Evolutionary conservation across 164 flowering plant species (phyloP).

Genomic region (Akebia trifoliata): DNA sequence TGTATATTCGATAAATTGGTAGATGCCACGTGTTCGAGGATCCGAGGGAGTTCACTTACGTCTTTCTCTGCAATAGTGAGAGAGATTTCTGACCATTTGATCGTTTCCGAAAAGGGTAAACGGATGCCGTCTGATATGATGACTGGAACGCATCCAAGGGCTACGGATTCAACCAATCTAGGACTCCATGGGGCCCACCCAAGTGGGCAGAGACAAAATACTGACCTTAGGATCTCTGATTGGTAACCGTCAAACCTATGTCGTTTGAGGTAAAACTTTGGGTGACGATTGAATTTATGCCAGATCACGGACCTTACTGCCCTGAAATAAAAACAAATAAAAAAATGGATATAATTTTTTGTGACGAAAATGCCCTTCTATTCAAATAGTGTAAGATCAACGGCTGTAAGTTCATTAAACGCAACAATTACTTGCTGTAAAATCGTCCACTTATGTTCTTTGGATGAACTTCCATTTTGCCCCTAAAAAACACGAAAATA

Average conservation of each 20-base stretch:
- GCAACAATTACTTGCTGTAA: conserved; percentile 65
- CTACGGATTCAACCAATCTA: conserved; percentile 78
- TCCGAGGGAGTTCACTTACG: conserved; percentile 42
- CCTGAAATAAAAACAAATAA: conserved; percentile 42
- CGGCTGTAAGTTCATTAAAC: neutral
- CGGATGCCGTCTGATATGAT: conserved; percentile 88
- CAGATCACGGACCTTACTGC: conserved; percentile 63
- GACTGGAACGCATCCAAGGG: conserved; percentile 87
- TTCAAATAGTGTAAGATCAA: neutral
- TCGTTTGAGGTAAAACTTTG: conserved; percentile 60
- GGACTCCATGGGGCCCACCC: conserved; percentile 99
- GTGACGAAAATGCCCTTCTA: neutral
- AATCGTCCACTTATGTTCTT: conserved; percentile 81
- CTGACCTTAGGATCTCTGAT: conserved; percentile 74
- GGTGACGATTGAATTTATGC: conserved; percentile 46
- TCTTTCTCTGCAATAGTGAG: conserved; percentile 70
- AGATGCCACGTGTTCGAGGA: conserved; percentile 65
- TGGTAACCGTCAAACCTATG: conserved; percentile 70
- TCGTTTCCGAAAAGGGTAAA: conserved; percentile 58
- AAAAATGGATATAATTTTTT: conserved; percentile 4
- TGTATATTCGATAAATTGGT: conserved; percentile 63
- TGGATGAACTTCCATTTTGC: conserved; percentile 94
- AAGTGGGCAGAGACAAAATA: conserved; percentile 82
- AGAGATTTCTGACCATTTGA: conserved; percentile 74
- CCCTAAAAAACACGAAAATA: conserved; percentile 81